These are phyloP conservation scores for Eutrema salsugineum DNA, from an alignment of 441 rosid genomes.

Conservation along the genomic window DNA sequence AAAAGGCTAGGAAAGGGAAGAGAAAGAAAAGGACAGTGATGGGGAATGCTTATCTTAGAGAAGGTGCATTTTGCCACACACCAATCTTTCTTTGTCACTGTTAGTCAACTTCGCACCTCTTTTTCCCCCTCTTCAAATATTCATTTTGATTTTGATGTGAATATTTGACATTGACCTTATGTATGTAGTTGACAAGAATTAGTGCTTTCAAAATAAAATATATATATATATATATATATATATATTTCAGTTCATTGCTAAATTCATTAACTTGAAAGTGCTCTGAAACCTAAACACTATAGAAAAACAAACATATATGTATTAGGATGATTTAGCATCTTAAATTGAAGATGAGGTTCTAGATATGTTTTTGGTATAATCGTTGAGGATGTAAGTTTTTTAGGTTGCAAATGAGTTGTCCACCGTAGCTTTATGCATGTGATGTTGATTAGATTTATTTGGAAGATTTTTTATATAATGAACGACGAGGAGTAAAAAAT, in stretches of 20 bases:
- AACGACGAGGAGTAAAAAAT: neutral
- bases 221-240: neutral
- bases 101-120: constrained; percentile 31
- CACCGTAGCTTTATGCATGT: neutral
- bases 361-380: neutral
- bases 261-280: neutral
- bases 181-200: constrained; percentile 22
- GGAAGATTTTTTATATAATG: neutral
- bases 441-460: neutral
- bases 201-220: constrained; percentile 8
- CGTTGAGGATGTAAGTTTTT: neutral
- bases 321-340: neutral
- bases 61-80: constrained; percentile 34
- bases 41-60: constrained; percentile 34
- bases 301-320: neutral
- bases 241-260: neutral
- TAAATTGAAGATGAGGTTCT: neutral
- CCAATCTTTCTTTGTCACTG: constrained; percentile 34
- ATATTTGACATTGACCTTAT: constrained; percentile 20
- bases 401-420: neutral
- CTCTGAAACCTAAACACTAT: neutral
- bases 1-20: constrained; percentile 29
- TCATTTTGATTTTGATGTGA: constrained; percentile 19
- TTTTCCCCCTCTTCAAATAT: neutral
- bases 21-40: constrained; percentile 32